phyloP scores from a whole-genome alignment of 305 asterid species.

The Fraxinus nigra region DNA sequence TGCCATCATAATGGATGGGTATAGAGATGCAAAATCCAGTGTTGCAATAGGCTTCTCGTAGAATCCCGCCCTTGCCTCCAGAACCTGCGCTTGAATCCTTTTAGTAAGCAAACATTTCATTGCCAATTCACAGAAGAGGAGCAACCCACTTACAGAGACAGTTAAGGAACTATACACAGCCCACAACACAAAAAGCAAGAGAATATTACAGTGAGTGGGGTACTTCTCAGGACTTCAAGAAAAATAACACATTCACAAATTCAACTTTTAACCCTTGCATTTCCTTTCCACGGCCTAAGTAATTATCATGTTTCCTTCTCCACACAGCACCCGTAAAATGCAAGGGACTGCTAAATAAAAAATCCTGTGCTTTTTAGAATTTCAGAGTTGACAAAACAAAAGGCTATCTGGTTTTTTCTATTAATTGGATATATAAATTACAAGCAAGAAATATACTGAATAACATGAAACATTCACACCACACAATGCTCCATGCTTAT shows the following conservation, averaged over 20 bases:
- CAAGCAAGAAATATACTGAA: conserved; percentile 1
- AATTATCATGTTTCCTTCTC: conserved; percentile 6
- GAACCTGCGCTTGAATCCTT: conserved; percentile 54
- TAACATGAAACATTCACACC: conserved; percentile 15
- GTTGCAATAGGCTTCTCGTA: conserved; percentile 98
- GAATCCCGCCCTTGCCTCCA: conserved; percentile 93
- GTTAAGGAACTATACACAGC: neutral
- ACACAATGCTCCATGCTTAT: neutral
- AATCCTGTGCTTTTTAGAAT: neutral
- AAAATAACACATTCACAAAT: conserved; percentile 6
- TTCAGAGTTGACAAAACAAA: neutral
- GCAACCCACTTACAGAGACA: conserved; percentile 12
- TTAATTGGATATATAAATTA: neutral
- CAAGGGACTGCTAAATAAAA: conserved; percentile 3
- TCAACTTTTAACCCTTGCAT: conserved; percentile 4
- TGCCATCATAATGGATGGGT: conserved; percentile 99
- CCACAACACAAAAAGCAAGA: neutral
- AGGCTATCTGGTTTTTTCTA: neutral
- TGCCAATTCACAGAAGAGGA: conserved; percentile 10
- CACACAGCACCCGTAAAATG: neutral
- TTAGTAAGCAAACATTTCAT: conserved; percentile 12
- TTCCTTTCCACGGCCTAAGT: neutral
- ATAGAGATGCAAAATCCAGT: conserved; percentile 95
- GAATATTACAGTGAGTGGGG: conserved; percentile 1
- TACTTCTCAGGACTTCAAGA: conserved; percentile 13